phyloP scores from a whole-genome alignment of 2,329 filamentous ascomycete genomes.

The Calonectria pteridis region DNA sequence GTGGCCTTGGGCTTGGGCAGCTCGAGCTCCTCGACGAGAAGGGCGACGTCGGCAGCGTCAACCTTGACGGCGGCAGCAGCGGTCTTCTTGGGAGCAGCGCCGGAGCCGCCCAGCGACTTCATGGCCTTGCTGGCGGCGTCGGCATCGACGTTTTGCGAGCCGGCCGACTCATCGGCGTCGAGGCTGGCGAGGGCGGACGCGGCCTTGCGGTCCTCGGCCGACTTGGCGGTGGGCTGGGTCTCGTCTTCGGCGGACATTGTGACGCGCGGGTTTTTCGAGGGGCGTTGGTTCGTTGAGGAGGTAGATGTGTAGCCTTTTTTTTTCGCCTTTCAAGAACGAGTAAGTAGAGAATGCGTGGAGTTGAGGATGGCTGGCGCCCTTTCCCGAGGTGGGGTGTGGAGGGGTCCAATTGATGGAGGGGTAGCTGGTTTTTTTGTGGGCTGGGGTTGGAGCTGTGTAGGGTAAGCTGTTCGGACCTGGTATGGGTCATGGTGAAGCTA shows the following conservation, averaged over 20 bases:
- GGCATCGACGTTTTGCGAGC: constrained; percentile 71
- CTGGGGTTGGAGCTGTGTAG: background rate
- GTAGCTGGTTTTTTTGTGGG: constrained; percentile 7
- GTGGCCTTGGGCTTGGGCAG: constrained; percentile 79
- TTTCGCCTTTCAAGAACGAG: background rate
- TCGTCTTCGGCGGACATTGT: constrained; percentile 71
- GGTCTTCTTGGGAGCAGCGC: constrained; percentile 36
- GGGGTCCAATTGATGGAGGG: constrained; percentile 10
- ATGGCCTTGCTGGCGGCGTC: constrained; percentile 80
- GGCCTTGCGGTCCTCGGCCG: constrained; percentile 82
- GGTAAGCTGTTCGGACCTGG: background rate
- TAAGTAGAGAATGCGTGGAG: constrained; percentile 49
- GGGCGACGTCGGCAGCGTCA: constrained; percentile 76
- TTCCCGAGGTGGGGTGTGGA: constrained; percentile 3
- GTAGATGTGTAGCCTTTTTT: background rate
- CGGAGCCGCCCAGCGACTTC: constrained; percentile 66
- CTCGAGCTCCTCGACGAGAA: constrained; percentile 81
- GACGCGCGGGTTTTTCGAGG: constrained; percentile 42
- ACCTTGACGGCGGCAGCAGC: constrained; percentile 72
- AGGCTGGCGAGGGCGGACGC: constrained; percentile 80
- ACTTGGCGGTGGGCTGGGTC: constrained; percentile 65
- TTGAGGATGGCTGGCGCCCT: constrained; percentile 52
- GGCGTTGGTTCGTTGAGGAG: background rate
- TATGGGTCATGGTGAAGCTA: background rate
- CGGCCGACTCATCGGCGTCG: constrained; percentile 62